phyloP scores from a whole-genome alignment of 2,329 filamentous ascomycete species.

The Epichloe uncinata region DNA sequence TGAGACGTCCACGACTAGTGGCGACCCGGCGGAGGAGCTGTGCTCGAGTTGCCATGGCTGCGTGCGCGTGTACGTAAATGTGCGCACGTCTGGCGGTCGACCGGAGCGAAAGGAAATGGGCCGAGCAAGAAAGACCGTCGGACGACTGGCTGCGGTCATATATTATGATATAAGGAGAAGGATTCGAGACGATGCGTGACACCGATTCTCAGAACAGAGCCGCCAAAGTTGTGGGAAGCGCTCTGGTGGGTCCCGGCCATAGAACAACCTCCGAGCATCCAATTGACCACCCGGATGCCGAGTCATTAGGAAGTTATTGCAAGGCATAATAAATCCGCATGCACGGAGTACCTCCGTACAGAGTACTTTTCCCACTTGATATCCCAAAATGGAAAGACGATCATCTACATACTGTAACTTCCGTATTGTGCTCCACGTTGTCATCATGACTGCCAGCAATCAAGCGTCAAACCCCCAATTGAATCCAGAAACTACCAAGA shows the following conservation, averaged over 20 bases:
- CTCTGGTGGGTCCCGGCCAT: not conserved
- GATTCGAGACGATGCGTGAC: not conserved
- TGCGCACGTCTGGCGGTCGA: not conserved
- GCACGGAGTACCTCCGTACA: too few species aligned
- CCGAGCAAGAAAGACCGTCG: not conserved
- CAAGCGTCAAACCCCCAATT: not conserved
- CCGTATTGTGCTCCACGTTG: not conserved
- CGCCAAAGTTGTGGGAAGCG: too few species aligned
- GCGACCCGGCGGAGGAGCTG: constrained; percentile 4
- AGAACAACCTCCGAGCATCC: constrained; percentile 1
- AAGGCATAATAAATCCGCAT: too few species aligned
- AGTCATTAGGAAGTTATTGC: too few species aligned
- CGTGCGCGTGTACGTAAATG: not conserved
- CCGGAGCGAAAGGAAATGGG: not conserved
- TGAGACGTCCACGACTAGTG: not conserved
- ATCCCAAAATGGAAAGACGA: not conserved
- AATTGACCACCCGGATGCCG: not conserved
- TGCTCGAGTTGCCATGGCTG: constrained; percentile 4
- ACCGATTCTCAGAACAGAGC: not conserved
- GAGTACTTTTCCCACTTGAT: not conserved
- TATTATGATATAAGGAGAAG: too few species aligned
- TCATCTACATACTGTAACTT: not conserved
- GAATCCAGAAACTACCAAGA: not conserved
- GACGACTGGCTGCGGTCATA: not conserved
- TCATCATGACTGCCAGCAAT: not conserved